These are phyloP conservation scores for Fragaria vesca DNA, from an alignment of 306 rosid species.

Conservation along the genomic window DNA sequence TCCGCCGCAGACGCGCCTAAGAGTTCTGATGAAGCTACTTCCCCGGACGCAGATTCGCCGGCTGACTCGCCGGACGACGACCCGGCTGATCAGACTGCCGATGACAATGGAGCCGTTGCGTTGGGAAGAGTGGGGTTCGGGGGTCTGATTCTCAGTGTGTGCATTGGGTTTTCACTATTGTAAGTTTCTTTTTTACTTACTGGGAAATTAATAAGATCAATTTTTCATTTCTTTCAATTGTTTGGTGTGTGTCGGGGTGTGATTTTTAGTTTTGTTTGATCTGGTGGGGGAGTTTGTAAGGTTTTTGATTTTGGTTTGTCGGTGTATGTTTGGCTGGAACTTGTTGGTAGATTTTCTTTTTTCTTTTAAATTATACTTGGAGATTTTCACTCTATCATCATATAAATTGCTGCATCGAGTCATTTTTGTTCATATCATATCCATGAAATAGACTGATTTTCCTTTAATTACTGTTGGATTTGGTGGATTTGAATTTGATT, in stretches of 20 bases:
- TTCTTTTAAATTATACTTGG: not conserved
- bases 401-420: not conserved
- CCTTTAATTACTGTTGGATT: not conserved
- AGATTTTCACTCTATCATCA: not conserved
- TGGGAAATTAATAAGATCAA: conserved; percentile 1
- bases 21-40: conserved; percentile 17
- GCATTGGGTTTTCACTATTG: conserved; percentile 36
- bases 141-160: conserved; percentile 17
- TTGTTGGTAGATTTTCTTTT: not conserved
- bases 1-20: conserved; percentile 51
- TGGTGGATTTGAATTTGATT: not conserved
- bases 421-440: not conserved
- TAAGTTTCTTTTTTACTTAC: conserved; percentile 26
- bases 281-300: not conserved
- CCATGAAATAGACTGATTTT: not conserved
- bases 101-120: conserved; percentile 33
- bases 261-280: not conserved
- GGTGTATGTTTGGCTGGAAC: not conserved
- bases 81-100: conserved; percentile 59
- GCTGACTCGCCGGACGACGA: conserved; percentile 37
- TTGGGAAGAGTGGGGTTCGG: conserved; percentile 32
- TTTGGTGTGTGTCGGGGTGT: not conserved
- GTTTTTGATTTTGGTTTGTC: not conserved
- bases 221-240: not conserved
- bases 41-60: conserved; percentile 32